Base-by-base conservation (phyloP, 192 early-diverging fungal genomes). In the Dissophora ornata region DNA sequence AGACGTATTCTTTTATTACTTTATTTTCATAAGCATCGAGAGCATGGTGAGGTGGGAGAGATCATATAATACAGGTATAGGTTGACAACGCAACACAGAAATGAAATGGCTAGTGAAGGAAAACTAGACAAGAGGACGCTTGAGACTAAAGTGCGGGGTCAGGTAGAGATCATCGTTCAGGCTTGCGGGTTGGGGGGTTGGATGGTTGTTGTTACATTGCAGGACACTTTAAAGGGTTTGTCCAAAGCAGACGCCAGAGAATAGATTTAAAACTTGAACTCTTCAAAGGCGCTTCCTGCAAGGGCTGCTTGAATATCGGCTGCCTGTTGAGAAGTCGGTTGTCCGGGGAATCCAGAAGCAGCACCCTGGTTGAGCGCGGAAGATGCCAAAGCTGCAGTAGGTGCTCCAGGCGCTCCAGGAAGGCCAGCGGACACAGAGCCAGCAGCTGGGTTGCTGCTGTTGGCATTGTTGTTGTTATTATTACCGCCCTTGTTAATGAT, bases 401-500 rank as follows among this genome's bases (percentile, higher is more conserved):
- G 55, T 25, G 48, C 70, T 29, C 71, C 57, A 4, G 62, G 56
- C 16, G 62, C 62, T 15, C 55, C 62, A 45, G 69, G 59, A 41
- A 45, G 59, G 21, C 41, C 32, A 13, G 61, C 25, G 6, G 46
- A 33, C 13, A 40, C 54, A 19, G n/a, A n/a, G n/a, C 44, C 40
- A 10, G 45, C 26, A 19, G 59, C 19, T 46, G 57, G 38, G 15
- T 30, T 49, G 22, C 7, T 25, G 26, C 16, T 44, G 32, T 32
- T 60, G 48, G 25, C 48, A 11, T 18, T 18, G 57, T 54, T 64
- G 44, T 57, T 62, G 62, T 74, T 74, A 24, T 32, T 42, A 33
- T 57, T 75, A 7, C 79, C 70, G 29, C 80, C 81, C 82, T 94
- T 95, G 75, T 90, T 89, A 22, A 98, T 92, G 11, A 94, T 85